These are phyloP conservation scores for Claviceps sp. DNA, from an alignment of 2,329 filamentous ascomycete species.

Conservation along the genomic window DNA sequence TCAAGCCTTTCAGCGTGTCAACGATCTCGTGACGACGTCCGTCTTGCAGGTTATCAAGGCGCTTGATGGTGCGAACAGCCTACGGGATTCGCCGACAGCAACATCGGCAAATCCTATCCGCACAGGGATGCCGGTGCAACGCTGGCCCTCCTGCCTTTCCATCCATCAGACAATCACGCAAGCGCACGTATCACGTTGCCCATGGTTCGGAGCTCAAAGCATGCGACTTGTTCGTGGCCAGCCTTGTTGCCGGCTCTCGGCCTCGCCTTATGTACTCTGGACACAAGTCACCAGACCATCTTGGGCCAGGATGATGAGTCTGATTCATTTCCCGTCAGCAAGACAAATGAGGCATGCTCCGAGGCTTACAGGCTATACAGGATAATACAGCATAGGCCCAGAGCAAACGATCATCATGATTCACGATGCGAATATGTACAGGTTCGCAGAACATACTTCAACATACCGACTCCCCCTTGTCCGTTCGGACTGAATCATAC, in stretches of 20 bases:
- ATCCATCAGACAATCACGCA: not conserved
- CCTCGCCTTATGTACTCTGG: not conserved
- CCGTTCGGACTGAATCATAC: not conserved
- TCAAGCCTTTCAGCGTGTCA: too few relatives aligned
- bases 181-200: not conserved
- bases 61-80: not conserved
- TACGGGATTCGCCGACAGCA: slow-evolving; percentile 4
- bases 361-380: not conserved
- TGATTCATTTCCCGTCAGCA: not conserved
- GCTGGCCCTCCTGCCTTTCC: not conserved
- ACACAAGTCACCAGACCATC: not conserved
- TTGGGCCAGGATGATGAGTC: not conserved
- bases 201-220: not conserved
- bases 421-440: too few relatives aligned
- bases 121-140: not conserved
- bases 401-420: not conserved
- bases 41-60: not conserved
- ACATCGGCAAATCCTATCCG: slow-evolving; percentile 5
- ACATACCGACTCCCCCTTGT: not conserved
- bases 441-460: not conserved
- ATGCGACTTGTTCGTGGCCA: not conserved
- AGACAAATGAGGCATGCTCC: not conserved
- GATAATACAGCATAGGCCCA: not conserved
- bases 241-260: not conserved
- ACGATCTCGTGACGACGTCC: too few relatives aligned